Percentiles rank a stretch among this genome's conserved stretches.
Conservation (phyloP, 2,329 filamentous ascomycete genomes). For the Cladorrhinum sp. region DNA sequence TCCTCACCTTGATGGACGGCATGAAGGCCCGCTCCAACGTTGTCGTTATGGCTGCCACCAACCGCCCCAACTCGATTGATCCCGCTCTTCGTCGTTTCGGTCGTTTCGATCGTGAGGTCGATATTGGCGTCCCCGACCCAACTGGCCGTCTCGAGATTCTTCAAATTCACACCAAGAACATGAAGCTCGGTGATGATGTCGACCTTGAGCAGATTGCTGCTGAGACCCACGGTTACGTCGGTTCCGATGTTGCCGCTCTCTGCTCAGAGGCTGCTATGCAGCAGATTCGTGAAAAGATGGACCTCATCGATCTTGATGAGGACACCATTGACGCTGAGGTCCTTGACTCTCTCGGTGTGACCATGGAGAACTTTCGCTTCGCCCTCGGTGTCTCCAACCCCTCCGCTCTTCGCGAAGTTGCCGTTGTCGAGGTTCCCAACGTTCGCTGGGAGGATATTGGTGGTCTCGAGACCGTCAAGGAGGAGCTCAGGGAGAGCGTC, state of each 20-base stretch:
- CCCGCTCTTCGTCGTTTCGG: conserved; percentile 96
- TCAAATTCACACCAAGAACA: conserved; percentile 99
- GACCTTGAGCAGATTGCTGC: conserved; percentile 95
- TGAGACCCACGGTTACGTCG: conserved; percentile 98
- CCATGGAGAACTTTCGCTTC: conserved; percentile 99
- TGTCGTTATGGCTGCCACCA: conserved; percentile 98
- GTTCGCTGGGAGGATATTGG: conserved; percentile 99
- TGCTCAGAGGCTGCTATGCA: conserved; percentile 99
- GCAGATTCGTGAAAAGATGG: conserved; percentile 99
- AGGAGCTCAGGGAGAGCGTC: conserved; percentile 97
- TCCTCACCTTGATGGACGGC: conserved; percentile 94
- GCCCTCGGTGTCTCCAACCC: conserved; percentile 98
- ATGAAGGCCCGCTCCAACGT: conserved; percentile 99
- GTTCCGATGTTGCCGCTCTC: conserved; percentile 95
- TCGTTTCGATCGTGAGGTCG: conserved; percentile 97
- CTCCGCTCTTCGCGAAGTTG: conserved; percentile 95
- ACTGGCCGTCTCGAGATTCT: conserved; percentile 98
- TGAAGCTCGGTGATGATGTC: conserved; percentile 97
- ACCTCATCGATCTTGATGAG: conserved; percentile 97
- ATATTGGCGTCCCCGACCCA: conserved; percentile 96
- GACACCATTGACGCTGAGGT: conserved; percentile 99
- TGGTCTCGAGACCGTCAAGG: conserved; percentile 97
- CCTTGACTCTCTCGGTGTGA: conserved; percentile 94
- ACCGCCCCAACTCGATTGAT: conserved; percentile 98
- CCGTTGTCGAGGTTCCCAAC: conserved; percentile 98